Base-by-base conservation (phyloP, 2,329 filamentous ascomycete species). In the Erysiphe pulchra region DNA sequence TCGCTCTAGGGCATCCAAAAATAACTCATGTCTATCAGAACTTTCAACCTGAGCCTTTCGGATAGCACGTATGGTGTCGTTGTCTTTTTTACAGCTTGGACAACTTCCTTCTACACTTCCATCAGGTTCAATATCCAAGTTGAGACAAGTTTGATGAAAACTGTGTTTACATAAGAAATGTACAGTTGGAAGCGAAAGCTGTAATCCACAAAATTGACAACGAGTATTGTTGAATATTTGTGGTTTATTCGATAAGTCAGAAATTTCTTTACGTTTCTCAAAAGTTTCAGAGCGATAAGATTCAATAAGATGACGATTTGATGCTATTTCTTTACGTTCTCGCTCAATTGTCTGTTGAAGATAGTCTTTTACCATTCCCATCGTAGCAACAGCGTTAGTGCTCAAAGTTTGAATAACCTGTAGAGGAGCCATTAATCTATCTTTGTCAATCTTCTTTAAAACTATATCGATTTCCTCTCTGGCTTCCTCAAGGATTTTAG, bases 131-230 rank as follows among this genome's bases (percentile, higher is more conserved):
- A 52, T 50, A 49, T 56, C 52, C 5, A 68, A 65, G 57, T 82
- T 81, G 38, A 98, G 64, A 60, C 87, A 98, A 41, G 82, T 71
- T 63, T 92, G 83, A 59, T 98, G 90, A 67, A 94, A 98, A 49
- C 79, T 86, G 60, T 98, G 90, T 60, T 92, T 93, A 65, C 90
- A 98, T 50, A 98, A 63, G 60, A 98, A 98, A 59, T 98, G 90
- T 42, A 98, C 86, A 0, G 78, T 82, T 0, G 90, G 90, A 12
- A 95, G 66, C 52, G 94, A 86, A 16, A 95, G 68, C 24, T 73
- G 69, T 34, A 48, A 48, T 2, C 75, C 71, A 59, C 90, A 98
- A 45, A 80, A 77, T 28, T 80, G 77, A 59, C 90, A 98, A 45
- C 90, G 73, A 32, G 85, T 86, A 0, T 85, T 77, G 59, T 92